phyloP scores from a whole-genome alignment of 2,329 filamentous ascomycete genomes.

The Calonectria hongkongensis region DNA sequence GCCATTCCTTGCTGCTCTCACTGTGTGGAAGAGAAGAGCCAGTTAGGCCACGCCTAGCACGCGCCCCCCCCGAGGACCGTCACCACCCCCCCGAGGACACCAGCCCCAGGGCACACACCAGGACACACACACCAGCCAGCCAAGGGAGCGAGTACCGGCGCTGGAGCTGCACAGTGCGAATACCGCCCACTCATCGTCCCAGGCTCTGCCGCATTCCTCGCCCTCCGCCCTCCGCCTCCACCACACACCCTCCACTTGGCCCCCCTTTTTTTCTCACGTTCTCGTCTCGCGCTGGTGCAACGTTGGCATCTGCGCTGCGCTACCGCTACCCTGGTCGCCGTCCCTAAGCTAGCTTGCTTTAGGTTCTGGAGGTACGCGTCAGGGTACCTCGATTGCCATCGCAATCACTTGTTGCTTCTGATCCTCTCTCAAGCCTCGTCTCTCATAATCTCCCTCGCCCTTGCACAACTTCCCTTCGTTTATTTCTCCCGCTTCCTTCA shows the following conservation, averaged over 20 bases:
- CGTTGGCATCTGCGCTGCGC: conserved; percentile 36
- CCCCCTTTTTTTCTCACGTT: conserved; percentile 34
- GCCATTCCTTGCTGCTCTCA: conserved; percentile 2
- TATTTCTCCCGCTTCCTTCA: conserved; percentile 29
- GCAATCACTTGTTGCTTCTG: conserved; percentile 31
- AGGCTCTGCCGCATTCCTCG: conserved; percentile 29
- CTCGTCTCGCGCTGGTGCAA: conserved; percentile 39
- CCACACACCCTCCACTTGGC: conserved; percentile 33
- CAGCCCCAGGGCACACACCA: neutral
- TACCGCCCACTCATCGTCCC: neutral
- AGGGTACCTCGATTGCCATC: conserved; percentile 22
- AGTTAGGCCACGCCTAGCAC: neutral
- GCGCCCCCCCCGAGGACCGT: neutral
- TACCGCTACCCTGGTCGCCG: conserved; percentile 19
- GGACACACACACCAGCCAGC: neutral
- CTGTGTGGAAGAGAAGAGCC: neutral
- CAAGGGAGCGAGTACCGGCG: conserved; percentile 3
- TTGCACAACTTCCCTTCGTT: conserved; percentile 36
- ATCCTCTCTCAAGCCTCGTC: conserved; percentile 39
- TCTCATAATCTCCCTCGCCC: conserved; percentile 35
- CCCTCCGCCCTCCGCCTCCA: conserved; percentile 5
- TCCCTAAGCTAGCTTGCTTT: conserved; percentile 26
- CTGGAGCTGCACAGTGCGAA: conserved; percentile 3
- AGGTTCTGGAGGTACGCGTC: conserved; percentile 29
- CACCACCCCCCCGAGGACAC: neutral